A percentile compares a stretch with the other conserved stretches of the same genome.
Conservation (phyloP, 192 early-diverging fungal genomes). For the Glomus cerebriforme region DNA sequence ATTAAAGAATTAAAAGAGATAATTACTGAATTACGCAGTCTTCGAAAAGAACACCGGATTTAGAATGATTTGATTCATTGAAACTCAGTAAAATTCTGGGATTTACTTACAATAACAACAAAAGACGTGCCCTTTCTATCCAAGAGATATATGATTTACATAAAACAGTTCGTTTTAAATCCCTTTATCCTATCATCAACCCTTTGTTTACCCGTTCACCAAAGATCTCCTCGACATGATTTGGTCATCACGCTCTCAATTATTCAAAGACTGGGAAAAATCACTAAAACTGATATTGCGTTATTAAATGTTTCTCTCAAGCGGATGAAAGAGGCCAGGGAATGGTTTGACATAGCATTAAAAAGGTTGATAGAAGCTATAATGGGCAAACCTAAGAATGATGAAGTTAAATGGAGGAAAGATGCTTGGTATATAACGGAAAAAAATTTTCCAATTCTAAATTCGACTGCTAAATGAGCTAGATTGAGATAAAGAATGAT, state of each 20-base stretch:
- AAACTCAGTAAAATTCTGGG: neutral
- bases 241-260: too few relatives aligned
- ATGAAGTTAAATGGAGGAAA: neutral
- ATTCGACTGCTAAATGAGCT: too few relatives aligned
- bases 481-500: too few relatives aligned
- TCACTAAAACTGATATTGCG: too few relatives aligned
- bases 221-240: too few relatives aligned
- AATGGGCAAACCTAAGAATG: neutral
- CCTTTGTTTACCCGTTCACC: too few relatives aligned
- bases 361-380: neutral
- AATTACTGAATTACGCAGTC: neutral
- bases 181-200: too few relatives aligned
- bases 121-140: neutral
- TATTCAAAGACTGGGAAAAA: too few relatives aligned
- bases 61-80: constrained; percentile 2
- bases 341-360: neutral
- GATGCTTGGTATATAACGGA: neutral
- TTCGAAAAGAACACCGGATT: constrained; percentile 5
- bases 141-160: neutral
- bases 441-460: neutral
- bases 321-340: neutral
- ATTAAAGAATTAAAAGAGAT: neutral
- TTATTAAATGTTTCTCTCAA: neutral
- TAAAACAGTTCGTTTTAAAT: neutral
- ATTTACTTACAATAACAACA: neutral